Evolutionary conservation across 805 yeast species (phyloP).

Genomic region (Sungouiella thailandica): DNA sequence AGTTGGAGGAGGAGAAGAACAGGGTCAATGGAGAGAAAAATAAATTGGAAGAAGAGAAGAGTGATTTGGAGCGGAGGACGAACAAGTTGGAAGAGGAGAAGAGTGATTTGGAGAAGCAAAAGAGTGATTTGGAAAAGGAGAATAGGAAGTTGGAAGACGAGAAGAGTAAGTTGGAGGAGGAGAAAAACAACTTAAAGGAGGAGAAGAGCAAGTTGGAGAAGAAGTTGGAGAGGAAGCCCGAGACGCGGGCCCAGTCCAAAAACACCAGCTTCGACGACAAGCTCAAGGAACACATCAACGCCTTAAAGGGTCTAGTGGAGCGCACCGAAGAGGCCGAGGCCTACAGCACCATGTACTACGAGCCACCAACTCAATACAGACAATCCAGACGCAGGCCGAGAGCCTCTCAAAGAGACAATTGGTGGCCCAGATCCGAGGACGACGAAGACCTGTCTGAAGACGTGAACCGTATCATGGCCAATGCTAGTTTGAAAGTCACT

Average conservation of each 20-base stretch:
- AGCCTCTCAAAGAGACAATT: too few relatives aligned
- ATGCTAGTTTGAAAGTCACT: too few relatives aligned
- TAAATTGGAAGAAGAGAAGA: conserved; percentile 2
- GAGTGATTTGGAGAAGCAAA: conserved; percentile 5
- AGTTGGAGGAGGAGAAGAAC: conserved; percentile 1
- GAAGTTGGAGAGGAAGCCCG: neutral
- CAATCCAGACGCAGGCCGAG: too few relatives aligned
- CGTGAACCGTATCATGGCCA: too few relatives aligned
- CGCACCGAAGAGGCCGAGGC: too few relatives aligned
- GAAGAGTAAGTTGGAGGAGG: conserved; percentile 1
- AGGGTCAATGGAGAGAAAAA: conserved; percentile 1
- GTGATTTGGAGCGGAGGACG: conserved; percentile 4
- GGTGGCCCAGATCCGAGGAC: too few relatives aligned
- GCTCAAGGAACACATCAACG: neutral
- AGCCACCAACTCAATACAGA: too few relatives aligned
- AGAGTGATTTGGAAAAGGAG: conserved; percentile 1
- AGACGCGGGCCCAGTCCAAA: neutral
- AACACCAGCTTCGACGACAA: neutral
- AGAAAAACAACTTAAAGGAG: neutral
- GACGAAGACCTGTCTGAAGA: too few relatives aligned
- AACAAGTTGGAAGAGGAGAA: conserved; percentile 7
- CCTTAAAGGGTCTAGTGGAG: too few relatives aligned
- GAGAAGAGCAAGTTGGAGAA: neutral
- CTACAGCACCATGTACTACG: too few relatives aligned
- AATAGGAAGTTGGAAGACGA: conserved; percentile 5